These are phyloP conservation scores for Quaeritorhiza haematococci DNA, from an alignment of 371 early-diverging fungal genomes.

Conservation along the genomic window DNA sequence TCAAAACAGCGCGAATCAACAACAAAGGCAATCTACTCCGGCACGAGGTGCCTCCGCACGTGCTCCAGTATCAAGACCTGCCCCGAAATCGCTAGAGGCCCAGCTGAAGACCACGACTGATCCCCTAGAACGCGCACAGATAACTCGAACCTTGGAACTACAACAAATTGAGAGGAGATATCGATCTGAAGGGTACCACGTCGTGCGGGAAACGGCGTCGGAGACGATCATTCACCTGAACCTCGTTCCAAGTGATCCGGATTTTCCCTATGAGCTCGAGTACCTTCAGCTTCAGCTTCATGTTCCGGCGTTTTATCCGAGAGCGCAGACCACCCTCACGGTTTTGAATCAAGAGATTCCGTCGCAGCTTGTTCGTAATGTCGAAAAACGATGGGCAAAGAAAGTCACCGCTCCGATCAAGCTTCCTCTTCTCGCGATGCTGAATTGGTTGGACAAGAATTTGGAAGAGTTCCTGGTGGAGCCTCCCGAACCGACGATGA, in stretches of 20 bases:
- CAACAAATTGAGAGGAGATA: conserved; percentile 9
- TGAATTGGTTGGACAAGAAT: conserved; percentile 65
- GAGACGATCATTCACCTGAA: not conserved
- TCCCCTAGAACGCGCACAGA: conserved; percentile 2
- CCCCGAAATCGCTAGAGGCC: conserved; percentile 5
- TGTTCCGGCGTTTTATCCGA: conserved; percentile 48
- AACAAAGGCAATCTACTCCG: no score
- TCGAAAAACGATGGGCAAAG: conserved; percentile 47
- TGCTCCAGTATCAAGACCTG: conserved; percentile 5
- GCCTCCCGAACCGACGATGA: conserved; percentile 6
- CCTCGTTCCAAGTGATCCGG: conserved; percentile 58
- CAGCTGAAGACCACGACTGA: conserved; percentile 6
- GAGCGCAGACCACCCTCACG: conserved; percentile 29
- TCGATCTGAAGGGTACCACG: not conserved
- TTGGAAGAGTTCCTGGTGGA: conserved; percentile 41
- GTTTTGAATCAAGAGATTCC: conserved; percentile 66
- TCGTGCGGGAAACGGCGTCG: not conserved
- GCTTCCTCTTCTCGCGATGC: conserved; percentile 17
- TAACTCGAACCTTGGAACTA: conserved; percentile 3
- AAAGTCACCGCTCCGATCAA: conserved; percentile 24
- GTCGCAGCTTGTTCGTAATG: conserved; percentile 24
- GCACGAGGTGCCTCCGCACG: no score
- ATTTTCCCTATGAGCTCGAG: conserved; percentile 69
- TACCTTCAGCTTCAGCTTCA: conserved; percentile 45
- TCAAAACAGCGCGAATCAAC: no score